phyloP scores from a whole-genome alignment of 495 filamentous ascomycete species.

The Letharia columbiana region DNA sequence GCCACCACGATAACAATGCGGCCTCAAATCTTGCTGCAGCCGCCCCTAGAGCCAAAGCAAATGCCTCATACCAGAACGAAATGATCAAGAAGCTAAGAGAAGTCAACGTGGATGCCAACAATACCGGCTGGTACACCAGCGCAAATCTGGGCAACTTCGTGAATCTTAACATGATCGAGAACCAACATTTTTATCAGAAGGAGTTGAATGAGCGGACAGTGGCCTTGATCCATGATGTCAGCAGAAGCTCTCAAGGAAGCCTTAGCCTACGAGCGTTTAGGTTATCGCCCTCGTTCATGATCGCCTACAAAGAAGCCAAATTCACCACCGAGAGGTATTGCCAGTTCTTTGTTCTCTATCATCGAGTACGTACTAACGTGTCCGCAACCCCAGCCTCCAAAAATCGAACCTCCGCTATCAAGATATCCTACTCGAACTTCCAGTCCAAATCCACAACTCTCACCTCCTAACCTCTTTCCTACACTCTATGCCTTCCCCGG shows the following conservation, averaged over 20 bases:
- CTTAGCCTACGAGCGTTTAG: slow-evolving; percentile 86
- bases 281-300: slow-evolving; percentile 80
- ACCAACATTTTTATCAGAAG: slow-evolving; percentile 94
- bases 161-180: slow-evolving; percentile 91
- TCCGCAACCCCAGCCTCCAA: slow-evolving; percentile 53
- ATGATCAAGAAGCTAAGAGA: slow-evolving; percentile 95
- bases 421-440: slow-evolving; percentile 87
- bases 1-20: slow-evolving; percentile 66
- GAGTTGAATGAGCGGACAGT: slow-evolving; percentile 85
- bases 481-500: slow-evolving; percentile 67
- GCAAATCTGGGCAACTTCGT: slow-evolving; percentile 98
- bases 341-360: neutral
- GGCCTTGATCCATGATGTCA: slow-evolving; percentile 91
- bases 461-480: slow-evolving; percentile 93
- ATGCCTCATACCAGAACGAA: slow-evolving; percentile 82
- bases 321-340: slow-evolving; percentile 86
- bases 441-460: slow-evolving; percentile 89
- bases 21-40: slow-evolving; percentile 71
- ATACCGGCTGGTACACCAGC: slow-evolving; percentile 97
- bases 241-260: slow-evolving; percentile 83
- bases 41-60: slow-evolving; percentile 85
- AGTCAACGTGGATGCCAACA: slow-evolving; percentile 97
- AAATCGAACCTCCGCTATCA: slow-evolving; percentile 89
- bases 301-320: slow-evolving; percentile 89
- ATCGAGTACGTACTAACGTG: slow-evolving; percentile 26